These are phyloP conservation scores for Plasmodium gallinaceum DNA, from an alignment of 169 alveolate species.

Conservation along the genomic window DNA sequence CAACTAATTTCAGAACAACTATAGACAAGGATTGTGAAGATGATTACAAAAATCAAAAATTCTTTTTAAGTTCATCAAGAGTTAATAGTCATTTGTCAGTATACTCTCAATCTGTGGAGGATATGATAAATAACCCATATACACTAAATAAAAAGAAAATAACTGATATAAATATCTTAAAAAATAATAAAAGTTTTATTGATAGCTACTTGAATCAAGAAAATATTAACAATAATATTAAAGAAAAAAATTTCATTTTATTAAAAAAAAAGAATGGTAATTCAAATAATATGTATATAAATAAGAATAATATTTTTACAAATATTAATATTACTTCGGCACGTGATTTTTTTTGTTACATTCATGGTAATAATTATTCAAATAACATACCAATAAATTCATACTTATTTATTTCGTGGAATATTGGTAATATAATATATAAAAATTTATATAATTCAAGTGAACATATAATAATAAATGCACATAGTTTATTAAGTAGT, in stretches of 20 bases:
- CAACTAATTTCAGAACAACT: conserved; percentile 7
- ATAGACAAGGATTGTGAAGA: conserved; percentile 29
- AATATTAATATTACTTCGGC: conserved; percentile 70
- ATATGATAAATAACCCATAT: conserved; percentile 9
- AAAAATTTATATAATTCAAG: conserved; percentile 81
- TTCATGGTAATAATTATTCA: conserved; percentile 76
- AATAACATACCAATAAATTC: conserved; percentile 77
- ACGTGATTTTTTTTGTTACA: conserved; percentile 73
- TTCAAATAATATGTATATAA: conserved; percentile 45
- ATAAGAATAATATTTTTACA: conserved; percentile 42
- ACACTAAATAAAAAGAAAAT: conserved; percentile 15
- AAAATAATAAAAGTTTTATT: conserved; percentile 4
- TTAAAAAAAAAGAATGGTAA: conserved; percentile 61
- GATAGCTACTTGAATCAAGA: too few relatives aligned
- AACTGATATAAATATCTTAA: conserved; percentile 6
- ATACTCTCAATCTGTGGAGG: conserved; percentile 37
- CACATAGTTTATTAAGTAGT: conserved; percentile 76
- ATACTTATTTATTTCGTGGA: conserved; percentile 84
- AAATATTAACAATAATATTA: background rate
- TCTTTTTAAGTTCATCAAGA: conserved; percentile 1
- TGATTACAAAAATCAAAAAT: conserved; percentile 33
- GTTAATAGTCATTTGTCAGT: conserved; percentile 17
- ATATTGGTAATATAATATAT: conserved; percentile 84
- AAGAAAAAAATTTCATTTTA: conserved; percentile 42
- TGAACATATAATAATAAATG: conserved; percentile 80